phyloP scores from a whole-genome alignment of 1,284 basidiomycete species.

The Trichosporon coremiiforme region DNA sequence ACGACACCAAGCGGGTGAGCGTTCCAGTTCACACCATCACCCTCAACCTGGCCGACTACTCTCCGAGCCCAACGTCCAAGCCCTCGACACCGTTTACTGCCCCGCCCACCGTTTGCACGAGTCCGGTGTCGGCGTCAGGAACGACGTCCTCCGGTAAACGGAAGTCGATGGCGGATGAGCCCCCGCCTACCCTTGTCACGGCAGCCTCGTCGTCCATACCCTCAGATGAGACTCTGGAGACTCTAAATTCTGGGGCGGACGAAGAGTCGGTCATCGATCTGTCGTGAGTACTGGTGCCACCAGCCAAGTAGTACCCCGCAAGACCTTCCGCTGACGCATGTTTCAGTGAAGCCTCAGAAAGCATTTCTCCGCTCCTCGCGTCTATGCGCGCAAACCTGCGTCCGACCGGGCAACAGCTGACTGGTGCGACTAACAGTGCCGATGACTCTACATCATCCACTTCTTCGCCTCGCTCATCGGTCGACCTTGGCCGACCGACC shows the following conservation, averaged over 20 bases:
- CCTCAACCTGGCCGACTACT: slow-evolving; percentile 51
- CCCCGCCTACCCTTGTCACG: neutral
- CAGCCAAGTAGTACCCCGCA: neutral
- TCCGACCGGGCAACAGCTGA: slow-evolving; percentile 34
- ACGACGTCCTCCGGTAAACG: slow-evolving; percentile 21
- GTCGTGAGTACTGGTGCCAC: slow-evolving; percentile 22
- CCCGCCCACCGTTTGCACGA: slow-evolving; percentile 13
- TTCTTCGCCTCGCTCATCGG: slow-evolving; percentile 35
- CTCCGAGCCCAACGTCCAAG: slow-evolving; percentile 19
- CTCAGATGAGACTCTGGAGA: slow-evolving; percentile 7
- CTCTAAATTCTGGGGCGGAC: slow-evolving; percentile 10
- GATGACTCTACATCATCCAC: slow-evolving; percentile 27
- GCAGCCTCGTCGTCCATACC: slow-evolving; percentile 11
- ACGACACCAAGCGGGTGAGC: slow-evolving; percentile 35
- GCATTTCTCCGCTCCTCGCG: slow-evolving; percentile 35
- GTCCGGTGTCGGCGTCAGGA: slow-evolving; percentile 8
- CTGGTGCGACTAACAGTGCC: slow-evolving; percentile 32
- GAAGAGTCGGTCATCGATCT: slow-evolving; percentile 25
- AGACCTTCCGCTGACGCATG: slow-evolving; percentile 18
- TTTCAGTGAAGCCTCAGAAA: slow-evolving; percentile 26
- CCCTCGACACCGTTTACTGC: neutral
- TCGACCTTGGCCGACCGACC: slow-evolving; percentile 36
- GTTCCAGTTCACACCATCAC: slow-evolving; percentile 48
- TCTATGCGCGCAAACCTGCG: slow-evolving; percentile 41
- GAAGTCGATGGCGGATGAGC: slow-evolving; percentile 17